phyloP scores from a whole-genome alignment of 805 yeast genomes.

The Cyberlindnera amylophila region DNA sequence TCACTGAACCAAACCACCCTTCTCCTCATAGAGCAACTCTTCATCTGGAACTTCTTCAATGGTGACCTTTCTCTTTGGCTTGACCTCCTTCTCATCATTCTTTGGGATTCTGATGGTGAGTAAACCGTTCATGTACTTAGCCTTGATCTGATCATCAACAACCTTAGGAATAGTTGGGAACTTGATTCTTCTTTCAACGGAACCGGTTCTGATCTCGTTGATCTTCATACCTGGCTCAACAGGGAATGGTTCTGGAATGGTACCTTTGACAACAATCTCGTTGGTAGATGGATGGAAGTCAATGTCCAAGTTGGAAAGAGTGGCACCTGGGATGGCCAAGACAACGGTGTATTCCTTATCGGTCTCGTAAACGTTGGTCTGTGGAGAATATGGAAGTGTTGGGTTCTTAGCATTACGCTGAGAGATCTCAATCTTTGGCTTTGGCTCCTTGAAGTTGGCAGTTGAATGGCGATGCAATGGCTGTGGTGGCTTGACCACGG shows the following conservation, averaged over 20 bases:
- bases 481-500: too few species aligned
- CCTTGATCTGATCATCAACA: constrained; percentile 50
- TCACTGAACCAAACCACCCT: constrained; percentile 21
- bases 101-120: constrained; percentile 52
- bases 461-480: constrained; percentile 25
- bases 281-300: constrained; percentile 57
- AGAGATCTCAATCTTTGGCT: constrained; percentile 28
- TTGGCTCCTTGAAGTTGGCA: constrained; percentile 20
- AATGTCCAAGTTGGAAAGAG: constrained; percentile 46
- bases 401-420: constrained; percentile 25
- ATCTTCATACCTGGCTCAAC: constrained; percentile 35
- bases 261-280: constrained; percentile 51
- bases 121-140: constrained; percentile 51
- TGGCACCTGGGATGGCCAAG: constrained; percentile 57
- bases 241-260: constrained; percentile 26
- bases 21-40: constrained; percentile 38
- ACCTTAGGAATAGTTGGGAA: constrained; percentile 52
- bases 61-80: constrained; percentile 41
- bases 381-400: constrained; percentile 52
- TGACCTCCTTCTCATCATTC: constrained; percentile 30
- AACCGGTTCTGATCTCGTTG: constrained; percentile 53
- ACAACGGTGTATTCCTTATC: constrained; percentile 43
- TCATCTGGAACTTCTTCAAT: constrained; percentile 49
- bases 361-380: constrained; percentile 53
- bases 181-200: constrained; percentile 53